These are phyloP conservation scores for Talaromyces trachyspermus DNA, from an alignment of 495 filamentous ascomycete genomes.

Conservation along the genomic window DNA sequence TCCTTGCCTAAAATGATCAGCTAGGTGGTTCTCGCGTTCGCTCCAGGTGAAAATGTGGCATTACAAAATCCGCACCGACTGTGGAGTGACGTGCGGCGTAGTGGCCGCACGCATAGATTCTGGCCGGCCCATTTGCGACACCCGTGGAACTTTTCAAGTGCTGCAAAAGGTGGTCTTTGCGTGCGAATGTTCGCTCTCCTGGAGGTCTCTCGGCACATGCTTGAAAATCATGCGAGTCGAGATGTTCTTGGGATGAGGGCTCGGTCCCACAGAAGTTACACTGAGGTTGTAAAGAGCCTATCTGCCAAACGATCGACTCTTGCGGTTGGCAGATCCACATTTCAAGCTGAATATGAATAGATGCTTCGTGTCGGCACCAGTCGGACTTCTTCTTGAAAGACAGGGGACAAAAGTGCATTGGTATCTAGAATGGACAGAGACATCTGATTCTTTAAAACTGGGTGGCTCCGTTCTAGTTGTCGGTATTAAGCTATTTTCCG, in stretches of 20 bases:
- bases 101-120: constrained; percentile 65
- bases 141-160: constrained; percentile 72
- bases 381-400: constrained; percentile 79
- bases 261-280: constrained; percentile 62
- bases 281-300: constrained; percentile 19
- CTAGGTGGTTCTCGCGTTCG: constrained; percentile 55
- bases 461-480: background rate
- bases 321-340: constrained; percentile 67
- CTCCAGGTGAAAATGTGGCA: constrained; percentile 54
- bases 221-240: constrained; percentile 64
- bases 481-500: background rate
- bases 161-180: constrained; percentile 79
- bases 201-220: constrained; percentile 58
- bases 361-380: constrained; percentile 80
- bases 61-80: constrained; percentile 71
- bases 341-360: constrained; percentile 67
- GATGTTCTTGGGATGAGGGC: constrained; percentile 52
- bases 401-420: constrained; percentile 83
- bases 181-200: constrained; percentile 65
- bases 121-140: constrained; percentile 52
- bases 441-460: constrained; percentile 30
- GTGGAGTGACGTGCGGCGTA: constrained; percentile 45
- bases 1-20: constrained; percentile 61
- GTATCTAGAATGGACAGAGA: constrained; percentile 35
- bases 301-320: background rate